These are phyloP conservation scores for Puccinia hordei DNA, from an alignment of 1,284 basidiomycete genomes.

Conservation along the genomic window DNA sequence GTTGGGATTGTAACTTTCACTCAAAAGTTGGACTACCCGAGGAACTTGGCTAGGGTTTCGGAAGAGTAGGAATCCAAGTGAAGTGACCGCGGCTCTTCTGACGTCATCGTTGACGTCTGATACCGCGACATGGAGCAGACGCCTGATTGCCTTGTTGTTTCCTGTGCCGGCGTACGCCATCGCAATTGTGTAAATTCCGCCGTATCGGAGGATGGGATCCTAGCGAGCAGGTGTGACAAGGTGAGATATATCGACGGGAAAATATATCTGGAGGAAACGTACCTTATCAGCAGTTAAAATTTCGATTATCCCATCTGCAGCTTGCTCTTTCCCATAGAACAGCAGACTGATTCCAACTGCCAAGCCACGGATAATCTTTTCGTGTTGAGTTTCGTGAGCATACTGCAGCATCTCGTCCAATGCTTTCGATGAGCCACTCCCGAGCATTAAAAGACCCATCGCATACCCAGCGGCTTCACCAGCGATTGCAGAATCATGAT, in stretches of 20 bases:
- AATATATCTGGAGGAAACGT: slow-evolving; percentile 52
- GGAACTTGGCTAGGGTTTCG: slow-evolving; percentile 92
- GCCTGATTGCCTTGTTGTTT: slow-evolving; percentile 85
- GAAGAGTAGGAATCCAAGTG: slow-evolving; percentile 90
- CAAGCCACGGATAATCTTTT: slow-evolving; percentile 94
- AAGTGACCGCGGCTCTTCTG: slow-evolving; percentile 86
- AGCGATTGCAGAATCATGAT: slow-evolving; percentile 87
- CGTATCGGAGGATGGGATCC: slow-evolving; percentile 93
- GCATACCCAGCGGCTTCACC: slow-evolving; percentile 91
- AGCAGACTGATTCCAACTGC: slow-evolving; percentile 87
- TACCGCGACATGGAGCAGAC: slow-evolving; percentile 87
- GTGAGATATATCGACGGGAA: not conserved
- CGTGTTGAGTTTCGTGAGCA: slow-evolving; percentile 91
- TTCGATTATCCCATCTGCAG: slow-evolving; percentile 77
- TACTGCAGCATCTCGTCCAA: slow-evolving; percentile 92
- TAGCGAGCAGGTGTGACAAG: slow-evolving; percentile 59
- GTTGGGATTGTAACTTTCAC: slow-evolving; percentile 98
- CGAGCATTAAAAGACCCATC: slow-evolving; percentile 95
- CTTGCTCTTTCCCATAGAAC: slow-evolving; percentile 85
- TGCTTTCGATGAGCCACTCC: slow-evolving; percentile 74
- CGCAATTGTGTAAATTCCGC: slow-evolving; percentile 90
- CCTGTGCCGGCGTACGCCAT: slow-evolving; percentile 92
- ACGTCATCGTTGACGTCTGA: slow-evolving; percentile 97
- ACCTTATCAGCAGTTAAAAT: slow-evolving; percentile 81
- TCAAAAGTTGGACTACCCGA: slow-evolving; percentile 87